Evolutionary conservation across 495 filamentous ascomycete species (phyloP).

Genomic region (Penicillium argentinense): DNA sequence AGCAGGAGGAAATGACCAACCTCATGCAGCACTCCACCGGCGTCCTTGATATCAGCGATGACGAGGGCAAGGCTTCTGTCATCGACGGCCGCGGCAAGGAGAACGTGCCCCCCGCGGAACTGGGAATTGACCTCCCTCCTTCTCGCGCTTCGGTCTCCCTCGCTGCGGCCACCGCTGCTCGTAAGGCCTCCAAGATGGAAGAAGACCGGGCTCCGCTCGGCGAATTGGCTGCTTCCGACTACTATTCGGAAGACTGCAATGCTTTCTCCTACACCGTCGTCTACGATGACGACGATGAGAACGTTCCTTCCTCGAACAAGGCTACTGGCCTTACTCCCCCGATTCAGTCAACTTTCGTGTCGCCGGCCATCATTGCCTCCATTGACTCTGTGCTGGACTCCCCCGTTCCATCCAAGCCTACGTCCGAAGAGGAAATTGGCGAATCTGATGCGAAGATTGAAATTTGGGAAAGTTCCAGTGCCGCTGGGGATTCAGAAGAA

Average conservation of each 20-base stretch:
- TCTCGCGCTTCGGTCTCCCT: conserved; percentile 28
- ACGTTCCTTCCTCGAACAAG: conserved; percentile 20
- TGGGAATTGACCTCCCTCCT: conserved; percentile 33
- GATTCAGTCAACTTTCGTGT: conserved; percentile 4
- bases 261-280: conserved; percentile 58
- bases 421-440: background rate
- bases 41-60: conserved; percentile 76
- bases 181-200: conserved; percentile 40
- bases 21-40: conserved; percentile 86
- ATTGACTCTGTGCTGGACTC: conserved; percentile 35
- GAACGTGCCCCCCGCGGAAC: conserved; percentile 66
- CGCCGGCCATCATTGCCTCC: conserved; percentile 17
- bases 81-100: conserved; percentile 75
- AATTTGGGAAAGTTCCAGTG: background rate
- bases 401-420: conserved; percentile 10
- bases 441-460: background rate
- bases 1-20: conserved; percentile 84
- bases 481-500: background rate
- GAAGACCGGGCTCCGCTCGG: conserved; percentile 66
- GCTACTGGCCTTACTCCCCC: conserved; percentile 7
- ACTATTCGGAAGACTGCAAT: conserved; percentile 68
- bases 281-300: conserved; percentile 54
- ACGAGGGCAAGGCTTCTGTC: conserved; percentile 39
- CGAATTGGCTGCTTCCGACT: conserved; percentile 70
- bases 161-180: conserved; percentile 22